Conservation (phyloP, 2,329 filamentous ascomycete species). For the Scopulariopsis brevicaulis region DNA sequence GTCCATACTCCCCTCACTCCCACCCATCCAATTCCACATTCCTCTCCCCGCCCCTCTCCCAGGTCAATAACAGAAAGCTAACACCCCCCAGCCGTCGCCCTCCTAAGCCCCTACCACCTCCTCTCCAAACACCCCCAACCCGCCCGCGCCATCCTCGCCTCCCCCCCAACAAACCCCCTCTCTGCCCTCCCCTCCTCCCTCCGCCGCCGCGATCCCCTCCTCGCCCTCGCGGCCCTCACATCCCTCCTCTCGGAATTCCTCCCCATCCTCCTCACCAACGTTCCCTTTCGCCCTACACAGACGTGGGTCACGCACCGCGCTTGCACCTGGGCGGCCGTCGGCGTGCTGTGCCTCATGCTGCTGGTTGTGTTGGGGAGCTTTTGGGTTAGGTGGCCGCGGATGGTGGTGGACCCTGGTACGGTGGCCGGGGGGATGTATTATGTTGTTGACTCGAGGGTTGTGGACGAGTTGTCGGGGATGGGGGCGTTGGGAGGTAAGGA, state of each 20-base stretch:
- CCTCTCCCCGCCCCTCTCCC: not conserved
- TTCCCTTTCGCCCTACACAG: constrained; percentile 32
- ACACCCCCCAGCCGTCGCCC: constrained; percentile 25
- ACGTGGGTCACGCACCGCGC: constrained; percentile 23
- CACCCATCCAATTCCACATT: not conserved
- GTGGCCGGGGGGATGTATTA: constrained; percentile 34
- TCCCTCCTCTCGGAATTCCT: constrained; percentile 37
- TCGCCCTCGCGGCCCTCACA: constrained; percentile 25
- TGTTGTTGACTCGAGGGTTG: constrained; percentile 11
- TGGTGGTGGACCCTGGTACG: constrained; percentile 34
- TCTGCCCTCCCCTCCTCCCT: constrained; percentile 27
- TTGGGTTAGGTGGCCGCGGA: constrained; percentile 27
- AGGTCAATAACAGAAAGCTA: not conserved
- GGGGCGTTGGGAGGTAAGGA: not conserved
- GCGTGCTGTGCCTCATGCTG: constrained; percentile 29
- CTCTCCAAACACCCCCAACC: constrained; percentile 22
- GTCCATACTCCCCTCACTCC: constrained; percentile 3
- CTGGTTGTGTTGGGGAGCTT: constrained; percentile 26
- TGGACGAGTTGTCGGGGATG: not conserved
- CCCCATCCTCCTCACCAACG: constrained; percentile 33
- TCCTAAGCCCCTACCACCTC: constrained; percentile 29
- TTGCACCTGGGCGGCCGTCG: constrained; percentile 23
- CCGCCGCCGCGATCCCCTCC: constrained; percentile 22
- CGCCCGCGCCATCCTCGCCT: constrained; percentile 26
- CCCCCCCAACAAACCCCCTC: constrained; percentile 30